phyloP scores from a whole-genome alignment of 1,284 basidiomycete genomes.

The Mycena sp. region DNA sequence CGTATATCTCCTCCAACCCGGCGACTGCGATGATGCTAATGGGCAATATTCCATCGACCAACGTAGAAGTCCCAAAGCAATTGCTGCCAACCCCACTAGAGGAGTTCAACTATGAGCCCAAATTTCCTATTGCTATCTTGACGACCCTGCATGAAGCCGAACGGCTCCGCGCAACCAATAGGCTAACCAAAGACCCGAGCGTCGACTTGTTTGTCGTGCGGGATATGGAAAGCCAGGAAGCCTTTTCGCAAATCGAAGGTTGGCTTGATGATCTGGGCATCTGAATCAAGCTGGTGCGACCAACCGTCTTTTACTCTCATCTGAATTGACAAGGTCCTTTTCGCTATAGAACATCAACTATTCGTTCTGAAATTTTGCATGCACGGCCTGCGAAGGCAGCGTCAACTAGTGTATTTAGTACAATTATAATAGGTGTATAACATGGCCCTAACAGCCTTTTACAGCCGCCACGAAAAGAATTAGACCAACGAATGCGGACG shows the following conservation, averaged over 20 bases:
- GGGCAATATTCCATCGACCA: conserved; percentile 59
- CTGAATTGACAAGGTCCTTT: no score
- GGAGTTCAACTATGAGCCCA: conserved; percentile 70
- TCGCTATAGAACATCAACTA: no score
- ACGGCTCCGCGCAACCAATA: conserved; percentile 44
- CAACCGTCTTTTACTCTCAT: no score
- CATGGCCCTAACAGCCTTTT: conserved; percentile 21
- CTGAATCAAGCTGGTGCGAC: conserved; percentile 31
- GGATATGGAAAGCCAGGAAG: conserved; percentile 43
- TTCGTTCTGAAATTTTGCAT: no score
- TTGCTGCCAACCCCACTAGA: conserved; percentile 52
- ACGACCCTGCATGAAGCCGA: conserved; percentile 45
- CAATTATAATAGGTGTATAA: not conserved
- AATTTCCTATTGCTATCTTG: conserved; percentile 69
- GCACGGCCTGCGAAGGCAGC: no score
- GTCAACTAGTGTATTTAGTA: conserved; percentile 16
- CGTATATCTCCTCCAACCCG: conserved; percentile 73
- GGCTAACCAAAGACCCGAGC: conserved; percentile 44
- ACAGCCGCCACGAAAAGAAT: conserved; percentile 2
- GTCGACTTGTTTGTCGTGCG: conserved; percentile 49
- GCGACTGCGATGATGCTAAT: conserved; percentile 69
- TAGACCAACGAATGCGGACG: no score
- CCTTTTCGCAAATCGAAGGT: conserved; percentile 45
- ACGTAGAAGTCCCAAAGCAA: conserved; percentile 41
- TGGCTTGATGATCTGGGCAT: conserved; percentile 60